Percentiles rank a stretch among this genome's conserved stretches.
Conservation (phyloP, 345 rosid genomes). For the Nasturtium officinale region DNA sequence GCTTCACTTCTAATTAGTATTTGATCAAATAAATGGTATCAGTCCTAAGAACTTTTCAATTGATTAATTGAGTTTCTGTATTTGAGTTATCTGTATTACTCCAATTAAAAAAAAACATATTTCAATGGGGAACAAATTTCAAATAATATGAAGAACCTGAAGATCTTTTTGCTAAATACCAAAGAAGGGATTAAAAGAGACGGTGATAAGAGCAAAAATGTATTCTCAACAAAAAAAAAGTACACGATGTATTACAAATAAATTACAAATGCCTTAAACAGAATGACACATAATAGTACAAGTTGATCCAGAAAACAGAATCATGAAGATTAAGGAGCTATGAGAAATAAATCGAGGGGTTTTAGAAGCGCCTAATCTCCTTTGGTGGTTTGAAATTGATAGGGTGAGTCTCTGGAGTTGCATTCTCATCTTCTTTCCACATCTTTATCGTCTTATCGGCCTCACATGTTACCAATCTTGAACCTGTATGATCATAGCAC, state of each 20-base stretch:
- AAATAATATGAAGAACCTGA: neutral
- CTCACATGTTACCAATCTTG: slow-evolving; percentile 85
- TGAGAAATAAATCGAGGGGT: neutral
- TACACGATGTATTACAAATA: slow-evolving; percentile 1
- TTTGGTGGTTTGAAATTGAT: slow-evolving; percentile 95
- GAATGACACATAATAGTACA: slow-evolving; percentile 1
- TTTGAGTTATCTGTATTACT: too few species aligned
- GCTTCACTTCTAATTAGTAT: neutral
- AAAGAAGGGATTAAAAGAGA: neutral
- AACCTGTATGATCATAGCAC: slow-evolving; percentile 75
- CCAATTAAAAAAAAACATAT: neutral
- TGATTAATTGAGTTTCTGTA: too few species aligned
- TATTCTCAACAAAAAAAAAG: slow-evolving; percentile 8
- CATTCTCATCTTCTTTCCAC: slow-evolving; percentile 98
- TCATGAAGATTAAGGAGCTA: slow-evolving; percentile 17
- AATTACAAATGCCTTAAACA: slow-evolving; percentile 21
- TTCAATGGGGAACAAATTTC: neutral
- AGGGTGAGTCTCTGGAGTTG: slow-evolving; percentile 94
- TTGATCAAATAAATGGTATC: too few species aligned
- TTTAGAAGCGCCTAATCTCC: slow-evolving; percentile 88
- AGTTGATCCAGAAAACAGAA: slow-evolving; percentile 4
- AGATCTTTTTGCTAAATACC: neutral
- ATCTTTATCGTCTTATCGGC: slow-evolving; percentile 97
- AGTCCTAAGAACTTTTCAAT: neutral
- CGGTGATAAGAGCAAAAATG: neutral